Evolutionary conservation across 148 eudicot genomes (phyloP).

Genomic region (Dianthus caryophyllus): DNA sequence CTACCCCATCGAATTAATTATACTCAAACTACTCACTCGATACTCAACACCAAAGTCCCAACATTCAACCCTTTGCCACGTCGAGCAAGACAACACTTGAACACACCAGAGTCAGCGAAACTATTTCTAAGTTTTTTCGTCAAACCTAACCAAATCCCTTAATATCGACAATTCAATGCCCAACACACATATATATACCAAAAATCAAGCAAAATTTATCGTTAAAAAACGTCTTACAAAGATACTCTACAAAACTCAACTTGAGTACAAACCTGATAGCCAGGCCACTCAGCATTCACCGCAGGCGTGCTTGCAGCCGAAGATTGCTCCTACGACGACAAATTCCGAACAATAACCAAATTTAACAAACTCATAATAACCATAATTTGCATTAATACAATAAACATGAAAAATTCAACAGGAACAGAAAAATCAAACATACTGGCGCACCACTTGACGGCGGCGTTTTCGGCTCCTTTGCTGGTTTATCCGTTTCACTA

Average conservation of each 20-base stretch:
- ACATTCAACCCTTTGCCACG: neutral
- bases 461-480: slow-evolving; percentile 68
- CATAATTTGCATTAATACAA: neutral
- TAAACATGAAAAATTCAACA: neutral
- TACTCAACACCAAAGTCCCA: neutral
- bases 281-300: slow-evolving; percentile 88
- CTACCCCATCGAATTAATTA: neutral
- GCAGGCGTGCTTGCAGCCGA: slow-evolving; percentile 50
- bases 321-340: slow-evolving; percentile 62
- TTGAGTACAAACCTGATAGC: slow-evolving; percentile 70
- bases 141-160: neutral
- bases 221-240: too few species aligned
- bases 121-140: neutral
- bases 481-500: slow-evolving; percentile 78
- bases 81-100: neutral
- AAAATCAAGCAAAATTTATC: too few species aligned
- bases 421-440: slow-evolving; percentile 13
- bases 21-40: slow-evolving; percentile 8
- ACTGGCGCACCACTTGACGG: slow-evolving; percentile 39
- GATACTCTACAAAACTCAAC: slow-evolving; percentile 1
- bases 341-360: slow-evolving; percentile 2
- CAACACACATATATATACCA: neutral
- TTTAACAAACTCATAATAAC: slow-evolving; percentile 12
- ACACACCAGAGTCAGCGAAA: neutral
- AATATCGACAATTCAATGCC: neutral